Conservation (phyloP, 2,329 filamentous ascomycete genomes). For the Colletotrichum sidae region DNA sequence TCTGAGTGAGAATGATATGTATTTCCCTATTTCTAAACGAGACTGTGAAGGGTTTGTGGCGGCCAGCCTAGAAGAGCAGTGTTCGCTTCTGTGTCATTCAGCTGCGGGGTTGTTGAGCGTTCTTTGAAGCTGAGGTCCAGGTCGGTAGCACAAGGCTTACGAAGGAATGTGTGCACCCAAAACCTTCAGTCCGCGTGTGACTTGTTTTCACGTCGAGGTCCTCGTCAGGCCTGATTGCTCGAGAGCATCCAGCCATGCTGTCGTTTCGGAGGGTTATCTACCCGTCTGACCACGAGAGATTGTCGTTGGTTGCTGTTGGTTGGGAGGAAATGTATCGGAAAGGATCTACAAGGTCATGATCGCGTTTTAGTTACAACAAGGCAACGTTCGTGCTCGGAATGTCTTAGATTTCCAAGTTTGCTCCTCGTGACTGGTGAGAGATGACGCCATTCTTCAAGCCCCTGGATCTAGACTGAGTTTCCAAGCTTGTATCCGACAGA, state of each 20-base stretch:
- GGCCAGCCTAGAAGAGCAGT: not conserved
- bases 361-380: not conserved
- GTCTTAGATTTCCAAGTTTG: conserved; percentile 28
- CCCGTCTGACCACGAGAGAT: conserved; percentile 6
- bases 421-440: not conserved
- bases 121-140: not conserved
- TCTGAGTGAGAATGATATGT: not conserved
- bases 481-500: not conserved
- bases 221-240: not conserved
- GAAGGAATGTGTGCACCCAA: not conserved
- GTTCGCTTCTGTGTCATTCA: not conserved
- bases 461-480: not conserved
- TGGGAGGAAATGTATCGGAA: too few relatives aligned
- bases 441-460: conserved; percentile 25
- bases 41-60: conserved; percentile 2
- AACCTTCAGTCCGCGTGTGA: fast-evolving
- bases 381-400: conserved; percentile 1
- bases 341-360: too few relatives aligned
- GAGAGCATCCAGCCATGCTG: not conserved
- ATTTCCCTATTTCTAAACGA: too few relatives aligned
- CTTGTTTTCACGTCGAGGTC: not conserved
- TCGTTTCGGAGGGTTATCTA: not conserved
- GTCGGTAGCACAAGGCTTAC: not conserved
- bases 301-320: too few relatives aligned
- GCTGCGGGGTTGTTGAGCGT: conserved; percentile 10